These are phyloP conservation scores for Filosporella fistucella DNA, from an alignment of 495 filamentous ascomycete species.

Conservation along the genomic window DNA sequence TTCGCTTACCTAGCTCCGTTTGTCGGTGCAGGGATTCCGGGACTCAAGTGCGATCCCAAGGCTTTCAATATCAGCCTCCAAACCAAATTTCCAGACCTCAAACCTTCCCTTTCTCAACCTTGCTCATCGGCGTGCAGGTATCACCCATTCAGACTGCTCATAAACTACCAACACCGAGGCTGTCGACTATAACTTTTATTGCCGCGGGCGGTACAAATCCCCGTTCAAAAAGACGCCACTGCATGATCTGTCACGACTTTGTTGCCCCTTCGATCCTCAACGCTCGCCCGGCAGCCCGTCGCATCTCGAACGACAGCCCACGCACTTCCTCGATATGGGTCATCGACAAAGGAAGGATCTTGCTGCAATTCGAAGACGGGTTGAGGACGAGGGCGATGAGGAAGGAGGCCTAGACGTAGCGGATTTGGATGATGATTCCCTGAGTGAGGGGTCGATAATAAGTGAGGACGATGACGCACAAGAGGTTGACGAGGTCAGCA, in stretches of 20 bases:
- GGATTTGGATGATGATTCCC: constrained; percentile 73
- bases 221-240: constrained; percentile 20
- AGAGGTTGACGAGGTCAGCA: constrained; percentile 62
- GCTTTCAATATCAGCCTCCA: constrained; percentile 24
- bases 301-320: constrained; percentile 19
- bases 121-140: constrained; percentile 26
- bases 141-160: constrained; percentile 20
- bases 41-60: constrained; percentile 13
- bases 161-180: constrained; percentile 11
- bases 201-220: constrained; percentile 27
- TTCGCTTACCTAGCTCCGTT: not conserved
- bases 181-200: constrained; percentile 20
- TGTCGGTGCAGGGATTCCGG: constrained; percentile 6
- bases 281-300: constrained; percentile 24
- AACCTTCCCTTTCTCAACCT: constrained; percentile 22
- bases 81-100: constrained; percentile 16
- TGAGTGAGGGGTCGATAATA: constrained; percentile 73
- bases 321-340: constrained; percentile 48
- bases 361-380: constrained; percentile 69
- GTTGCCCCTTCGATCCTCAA: constrained; percentile 23
- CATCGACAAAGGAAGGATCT: constrained; percentile 62
- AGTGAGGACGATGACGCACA: constrained; percentile 68
- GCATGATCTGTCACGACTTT: constrained; percentile 26
- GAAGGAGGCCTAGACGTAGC: constrained; percentile 63
- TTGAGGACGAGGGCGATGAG: constrained; percentile 77